These are phyloP conservation scores for Artemisia tridentata DNA, from an alignment of 129 eudicot genomes.

Conservation along the genomic window DNA sequence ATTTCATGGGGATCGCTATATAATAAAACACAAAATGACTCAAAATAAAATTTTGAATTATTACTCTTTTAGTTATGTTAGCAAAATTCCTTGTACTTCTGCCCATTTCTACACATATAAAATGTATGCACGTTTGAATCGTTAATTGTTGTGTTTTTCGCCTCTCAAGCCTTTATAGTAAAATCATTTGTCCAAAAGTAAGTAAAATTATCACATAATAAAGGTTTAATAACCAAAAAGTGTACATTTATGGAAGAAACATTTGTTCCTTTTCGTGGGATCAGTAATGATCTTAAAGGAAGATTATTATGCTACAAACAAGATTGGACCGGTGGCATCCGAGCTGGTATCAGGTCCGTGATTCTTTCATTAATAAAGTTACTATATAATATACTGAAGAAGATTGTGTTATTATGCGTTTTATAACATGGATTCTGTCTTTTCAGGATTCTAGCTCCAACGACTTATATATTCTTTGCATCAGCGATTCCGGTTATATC, in stretches of 20 bases:
- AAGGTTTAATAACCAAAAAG: slow-evolving; percentile 19
- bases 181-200: slow-evolving; percentile 14
- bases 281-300: slow-evolving; percentile 87
- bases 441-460: slow-evolving; percentile 95
- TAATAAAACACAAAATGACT: slow-evolving; percentile 27
- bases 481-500: slow-evolving; percentile 99
- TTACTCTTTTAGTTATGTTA: slow-evolving; percentile 21
- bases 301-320: slow-evolving; percentile 92
- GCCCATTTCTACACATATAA: slow-evolving; percentile 34
- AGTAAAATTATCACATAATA: no score
- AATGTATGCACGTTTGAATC: slow-evolving; percentile 43
- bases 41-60: slow-evolving; percentile 9
- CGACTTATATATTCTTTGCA: slow-evolving; percentile 96
- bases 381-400: not conserved
- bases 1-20: slow-evolving; percentile 36
- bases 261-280: slow-evolving; percentile 93
- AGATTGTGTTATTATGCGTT: slow-evolving; percentile 14
- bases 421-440: slow-evolving; percentile 4
- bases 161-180: slow-evolving; percentile 63
- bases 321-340: slow-evolving; percentile 92
- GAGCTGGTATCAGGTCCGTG: slow-evolving; percentile 86
- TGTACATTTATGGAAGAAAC: slow-evolving; percentile 81
- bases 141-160: slow-evolving; percentile 31
- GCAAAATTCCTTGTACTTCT: slow-evolving; percentile 36
- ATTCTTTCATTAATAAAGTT: slow-evolving; percentile 5